These are phyloP conservation scores for Tulasnella sp. DNA, from an alignment of 768 basidiomycete species.

Conservation along the genomic window DNA sequence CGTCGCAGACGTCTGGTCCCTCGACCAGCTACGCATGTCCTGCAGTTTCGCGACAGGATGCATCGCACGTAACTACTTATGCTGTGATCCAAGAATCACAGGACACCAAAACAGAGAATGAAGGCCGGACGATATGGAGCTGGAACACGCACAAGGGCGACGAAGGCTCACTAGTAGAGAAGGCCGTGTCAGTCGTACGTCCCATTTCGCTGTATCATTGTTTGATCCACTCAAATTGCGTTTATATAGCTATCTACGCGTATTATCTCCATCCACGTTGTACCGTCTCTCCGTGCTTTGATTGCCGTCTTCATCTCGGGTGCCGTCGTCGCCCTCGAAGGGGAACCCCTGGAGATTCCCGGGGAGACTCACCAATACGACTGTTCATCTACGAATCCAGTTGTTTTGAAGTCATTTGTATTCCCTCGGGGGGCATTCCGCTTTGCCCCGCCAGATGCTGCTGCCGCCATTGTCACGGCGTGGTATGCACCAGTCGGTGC, in stretches of 20 bases:
- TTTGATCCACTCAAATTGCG: background rate
- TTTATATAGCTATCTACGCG: conserved; percentile 24
- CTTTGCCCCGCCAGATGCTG: background rate
- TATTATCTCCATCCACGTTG: conserved; percentile 23
- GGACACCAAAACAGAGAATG: conserved; percentile 32
- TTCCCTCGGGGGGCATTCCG: conserved; percentile 24
- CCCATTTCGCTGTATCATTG: background rate
- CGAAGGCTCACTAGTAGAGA: background rate
- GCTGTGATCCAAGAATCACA: conserved; percentile 39
- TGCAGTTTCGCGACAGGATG: conserved; percentile 32
- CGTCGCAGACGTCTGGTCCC: conserved; percentile 60
- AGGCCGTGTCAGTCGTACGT: background rate
- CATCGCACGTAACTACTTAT: conserved; percentile 40
- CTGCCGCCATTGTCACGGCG: conserved; percentile 7
- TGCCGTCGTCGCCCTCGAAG: conserved; percentile 26
- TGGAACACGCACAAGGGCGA: conserved; percentile 39
- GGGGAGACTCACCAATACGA: background rate
- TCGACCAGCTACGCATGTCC: conserved; percentile 49
- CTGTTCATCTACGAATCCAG: background rate
- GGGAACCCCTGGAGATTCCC: conserved; percentile 22
- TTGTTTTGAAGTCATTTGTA: conserved; percentile 22
- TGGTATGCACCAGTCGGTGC: background rate
- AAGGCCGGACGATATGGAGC: conserved; percentile 43
- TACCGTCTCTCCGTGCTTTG: conserved; percentile 24
- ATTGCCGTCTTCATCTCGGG: conserved; percentile 27